Percentiles rank a stretch among this genome's conserved stretches.
Conservation (phyloP, 352 stramenopile species). For the Phytopythium chamaehyphon region DNA sequence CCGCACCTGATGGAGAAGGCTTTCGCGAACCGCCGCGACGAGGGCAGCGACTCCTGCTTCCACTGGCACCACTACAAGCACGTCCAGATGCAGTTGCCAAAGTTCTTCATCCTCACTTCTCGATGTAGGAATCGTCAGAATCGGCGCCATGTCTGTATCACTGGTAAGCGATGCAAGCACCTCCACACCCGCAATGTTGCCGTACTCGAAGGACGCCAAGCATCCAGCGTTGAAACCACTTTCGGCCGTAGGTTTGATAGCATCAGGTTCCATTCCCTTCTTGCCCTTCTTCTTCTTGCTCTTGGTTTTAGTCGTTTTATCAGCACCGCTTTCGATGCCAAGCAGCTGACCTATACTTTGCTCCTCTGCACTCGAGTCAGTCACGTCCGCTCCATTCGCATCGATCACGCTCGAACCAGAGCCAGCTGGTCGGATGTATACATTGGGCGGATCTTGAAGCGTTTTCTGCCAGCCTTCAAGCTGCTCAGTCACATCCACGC, state of each 20-base stretch:
- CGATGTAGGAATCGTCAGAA: constrained; percentile 31
- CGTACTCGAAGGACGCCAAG: constrained; percentile 49
- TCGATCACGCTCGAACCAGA: constrained; percentile 24
- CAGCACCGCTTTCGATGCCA: constrained; percentile 4
- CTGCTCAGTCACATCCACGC: constrained; percentile 13
- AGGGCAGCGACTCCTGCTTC: constrained; percentile 9
- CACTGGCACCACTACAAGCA: constrained; percentile 32
- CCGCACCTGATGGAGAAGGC: too few relatives aligned
- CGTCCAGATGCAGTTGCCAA: constrained; percentile 31
- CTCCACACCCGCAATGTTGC: constrained; percentile 41
- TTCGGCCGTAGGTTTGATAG: neutral
- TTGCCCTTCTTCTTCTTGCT: constrained; percentile 24
- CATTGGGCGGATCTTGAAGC: constrained; percentile 11
- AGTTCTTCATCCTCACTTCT: neutral
- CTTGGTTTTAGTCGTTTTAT: constrained; percentile 23
- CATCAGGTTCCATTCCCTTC: constrained; percentile 10
- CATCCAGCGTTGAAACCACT: constrained; percentile 3
- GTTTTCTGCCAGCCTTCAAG: constrained; percentile 26
- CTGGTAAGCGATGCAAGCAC: constrained; percentile 37
- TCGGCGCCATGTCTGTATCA: constrained; percentile 10
- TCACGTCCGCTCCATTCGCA: constrained; percentile 20
- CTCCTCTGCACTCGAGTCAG: constrained; percentile 1
- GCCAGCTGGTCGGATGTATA: constrained; percentile 35
- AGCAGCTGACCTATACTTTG: constrained; percentile 11
- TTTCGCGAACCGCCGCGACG: constrained; percentile 16